Conservation (phyloP, 805 yeast species). For the Kluyveromyces dobzhanskii region DNA sequence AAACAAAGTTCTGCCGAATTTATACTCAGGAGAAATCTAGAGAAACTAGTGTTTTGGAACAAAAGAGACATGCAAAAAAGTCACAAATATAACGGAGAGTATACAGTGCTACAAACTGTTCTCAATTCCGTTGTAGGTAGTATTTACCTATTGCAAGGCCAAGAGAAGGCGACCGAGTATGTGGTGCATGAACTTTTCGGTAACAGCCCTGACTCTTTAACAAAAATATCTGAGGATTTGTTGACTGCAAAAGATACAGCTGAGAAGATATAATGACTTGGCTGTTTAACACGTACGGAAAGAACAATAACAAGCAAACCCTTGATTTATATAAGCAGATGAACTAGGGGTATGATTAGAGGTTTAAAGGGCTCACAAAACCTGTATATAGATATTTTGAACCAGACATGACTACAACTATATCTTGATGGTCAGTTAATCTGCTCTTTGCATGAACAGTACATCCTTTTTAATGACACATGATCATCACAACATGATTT, state of each 20-base stretch:
- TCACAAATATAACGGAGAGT: conserved; percentile 46
- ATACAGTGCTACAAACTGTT: conserved; percentile 45
- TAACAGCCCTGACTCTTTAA: conserved; percentile 13
- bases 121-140: conserved; percentile 62
- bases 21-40: conserved; percentile 41
- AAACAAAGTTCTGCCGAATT: conserved; percentile 43
- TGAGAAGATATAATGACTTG: neutral
- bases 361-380: too few species aligned
- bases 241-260: neutral
- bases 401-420: too few species aligned
- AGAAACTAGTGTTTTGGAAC: conserved; percentile 58
- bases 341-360: too few species aligned
- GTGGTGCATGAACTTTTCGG: conserved; percentile 43
- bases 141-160: conserved; percentile 54
- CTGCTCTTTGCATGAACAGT: too few species aligned
- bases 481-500: neutral
- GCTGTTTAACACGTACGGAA: too few species aligned
- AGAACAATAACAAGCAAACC: too few species aligned
- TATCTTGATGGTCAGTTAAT: too few species aligned
- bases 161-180: conserved; percentile 47
- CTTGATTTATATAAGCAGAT: too few species aligned
- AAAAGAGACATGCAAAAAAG: conserved; percentile 41
- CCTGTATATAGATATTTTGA: too few species aligned
- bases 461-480: too few species aligned
- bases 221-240: conserved; percentile 11